Conservation (phyloP, 768 basidiomycete species). For the Infundibulicybe gibba region DNA sequence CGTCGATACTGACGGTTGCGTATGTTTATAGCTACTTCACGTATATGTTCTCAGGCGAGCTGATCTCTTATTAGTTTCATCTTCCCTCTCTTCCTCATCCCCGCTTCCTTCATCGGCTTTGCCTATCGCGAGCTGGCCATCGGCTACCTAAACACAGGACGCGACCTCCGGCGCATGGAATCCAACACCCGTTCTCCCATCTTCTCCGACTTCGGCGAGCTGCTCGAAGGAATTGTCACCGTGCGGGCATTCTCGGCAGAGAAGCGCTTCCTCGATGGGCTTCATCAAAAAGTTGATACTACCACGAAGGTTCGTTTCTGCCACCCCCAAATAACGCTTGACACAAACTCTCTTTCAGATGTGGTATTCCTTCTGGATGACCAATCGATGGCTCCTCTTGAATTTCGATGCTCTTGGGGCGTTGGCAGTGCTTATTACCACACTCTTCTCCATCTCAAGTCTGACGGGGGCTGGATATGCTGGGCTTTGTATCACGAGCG, state of each 20-base stretch:
- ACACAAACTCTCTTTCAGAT: slow-evolving; percentile 37
- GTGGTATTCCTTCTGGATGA: slow-evolving; percentile 92
- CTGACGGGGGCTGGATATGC: slow-evolving; percentile 55
- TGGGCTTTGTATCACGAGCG: slow-evolving; percentile 74
- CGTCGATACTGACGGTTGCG: slow-evolving; percentile 71
- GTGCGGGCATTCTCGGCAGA: slow-evolving; percentile 90
- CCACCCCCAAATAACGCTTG: background rate
- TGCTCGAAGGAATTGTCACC: slow-evolving; percentile 88
- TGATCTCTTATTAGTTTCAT: slow-evolving; percentile 42
- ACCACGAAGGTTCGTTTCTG: slow-evolving; percentile 58
- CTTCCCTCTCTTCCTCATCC: slow-evolving; percentile 81
- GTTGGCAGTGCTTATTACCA: slow-evolving; percentile 69
- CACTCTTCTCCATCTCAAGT: slow-evolving; percentile 68
- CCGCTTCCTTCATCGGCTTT: slow-evolving; percentile 69
- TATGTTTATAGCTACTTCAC: slow-evolving; percentile 27
- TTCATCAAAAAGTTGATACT: slow-evolving; percentile 71
- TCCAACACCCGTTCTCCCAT: slow-evolving; percentile 84
- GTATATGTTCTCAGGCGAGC: slow-evolving; percentile 3
- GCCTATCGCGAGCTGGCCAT: slow-evolving; percentile 68
- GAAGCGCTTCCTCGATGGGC: slow-evolving; percentile 65
- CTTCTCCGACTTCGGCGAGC: slow-evolving; percentile 77
- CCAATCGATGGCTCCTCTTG: slow-evolving; percentile 80
- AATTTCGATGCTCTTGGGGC: slow-evolving; percentile 81
- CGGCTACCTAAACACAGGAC: slow-evolving; percentile 75
- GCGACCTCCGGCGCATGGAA: slow-evolving; percentile 88